These are phyloP conservation scores for Ustilago lituana DNA, from an alignment of 1,284 basidiomycete species.

Conservation along the genomic window DNA sequence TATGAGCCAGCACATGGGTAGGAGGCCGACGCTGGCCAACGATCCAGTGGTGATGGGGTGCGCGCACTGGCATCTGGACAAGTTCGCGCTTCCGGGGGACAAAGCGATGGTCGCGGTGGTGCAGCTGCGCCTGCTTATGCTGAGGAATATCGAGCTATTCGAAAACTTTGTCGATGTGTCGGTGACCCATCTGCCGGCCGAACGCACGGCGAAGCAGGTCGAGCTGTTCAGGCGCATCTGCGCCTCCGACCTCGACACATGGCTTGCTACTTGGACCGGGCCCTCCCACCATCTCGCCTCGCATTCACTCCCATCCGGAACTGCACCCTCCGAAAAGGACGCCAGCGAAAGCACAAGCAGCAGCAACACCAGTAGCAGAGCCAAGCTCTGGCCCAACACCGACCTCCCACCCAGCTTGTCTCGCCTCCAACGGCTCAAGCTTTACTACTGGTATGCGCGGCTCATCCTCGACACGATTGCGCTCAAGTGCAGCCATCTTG, in stretches of 20 bases:
- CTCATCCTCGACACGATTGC: slow-evolving; percentile 47
- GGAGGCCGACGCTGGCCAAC: slow-evolving; percentile 44
- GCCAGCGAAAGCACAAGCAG: neutral
- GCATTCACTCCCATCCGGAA: neutral
- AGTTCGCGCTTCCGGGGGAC: slow-evolving; percentile 43
- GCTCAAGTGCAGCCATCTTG: slow-evolving; percentile 42
- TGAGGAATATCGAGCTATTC: slow-evolving; percentile 45
- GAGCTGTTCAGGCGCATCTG: slow-evolving; percentile 46
- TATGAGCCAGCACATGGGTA: slow-evolving; percentile 53
- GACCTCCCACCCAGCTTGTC: slow-evolving; percentile 25
- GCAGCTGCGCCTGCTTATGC: slow-evolving; percentile 40
- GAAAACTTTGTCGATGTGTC: slow-evolving; percentile 40
- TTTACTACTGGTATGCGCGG: slow-evolving; percentile 51
- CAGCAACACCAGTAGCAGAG: neutral
- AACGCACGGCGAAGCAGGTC: slow-evolving; percentile 35
- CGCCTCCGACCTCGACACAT: slow-evolving; percentile 38
- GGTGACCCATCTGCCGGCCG: slow-evolving; percentile 6
- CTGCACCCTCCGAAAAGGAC: neutral
- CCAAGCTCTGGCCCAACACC: slow-evolving; percentile 4
- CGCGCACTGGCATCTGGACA: slow-evolving; percentile 47
- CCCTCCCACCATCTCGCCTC: slow-evolving; percentile 13
- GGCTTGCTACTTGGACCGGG: slow-evolving; percentile 48
- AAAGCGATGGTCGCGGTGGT: slow-evolving; percentile 52
- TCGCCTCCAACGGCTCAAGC: slow-evolving; percentile 28
- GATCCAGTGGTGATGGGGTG: slow-evolving; percentile 53